Conservation (phyloP, 2,329 filamentous ascomycete genomes). For the Sclerotinia sclerotiorum region DNA sequence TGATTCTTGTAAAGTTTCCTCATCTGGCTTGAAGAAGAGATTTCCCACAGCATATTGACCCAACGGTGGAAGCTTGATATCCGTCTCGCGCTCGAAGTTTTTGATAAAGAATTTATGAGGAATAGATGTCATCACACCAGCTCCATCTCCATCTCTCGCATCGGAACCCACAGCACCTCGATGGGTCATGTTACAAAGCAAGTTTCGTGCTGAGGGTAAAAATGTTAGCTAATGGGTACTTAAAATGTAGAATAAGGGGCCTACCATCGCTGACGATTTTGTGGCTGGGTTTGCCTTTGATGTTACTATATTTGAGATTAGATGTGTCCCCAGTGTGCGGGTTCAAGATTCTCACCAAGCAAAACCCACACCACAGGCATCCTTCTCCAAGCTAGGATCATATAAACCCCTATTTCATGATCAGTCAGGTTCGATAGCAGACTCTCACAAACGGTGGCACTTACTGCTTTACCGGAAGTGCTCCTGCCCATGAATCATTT, state of each 20-base stretch:
- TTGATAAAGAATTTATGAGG: conserved; percentile 98
- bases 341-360: conserved; percentile 68
- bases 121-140: conserved; percentile 99
- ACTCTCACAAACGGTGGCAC: conserved; percentile 33
- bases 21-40: conserved; percentile 96
- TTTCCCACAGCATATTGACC: conserved; percentile 98
- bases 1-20: conserved; percentile 84
- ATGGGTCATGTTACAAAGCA: conserved; percentile 99
- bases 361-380: conserved; percentile 99
- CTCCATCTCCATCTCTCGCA: conserved; percentile 95
- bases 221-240: conserved; percentile 40
- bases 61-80: conserved; percentile 78
- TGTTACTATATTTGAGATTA: conserved; percentile 63
- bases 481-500: conserved; percentile 86
- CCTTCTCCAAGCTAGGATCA: conserved; percentile 93
- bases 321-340: conserved; percentile 17
- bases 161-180: conserved; percentile 97
- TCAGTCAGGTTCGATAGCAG: conserved; percentile 6
- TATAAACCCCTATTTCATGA: conserved; percentile 69
- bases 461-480: conserved; percentile 90
- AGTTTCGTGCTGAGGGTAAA: conserved; percentile 67
- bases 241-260: conserved; percentile 26
- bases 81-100: conserved; percentile 91
- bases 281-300: conserved; percentile 95
- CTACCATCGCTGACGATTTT: conserved; percentile 98